Conservation (phyloP, 1,284 basidiomycete genomes). For the Trichosporon sp. region DNA sequence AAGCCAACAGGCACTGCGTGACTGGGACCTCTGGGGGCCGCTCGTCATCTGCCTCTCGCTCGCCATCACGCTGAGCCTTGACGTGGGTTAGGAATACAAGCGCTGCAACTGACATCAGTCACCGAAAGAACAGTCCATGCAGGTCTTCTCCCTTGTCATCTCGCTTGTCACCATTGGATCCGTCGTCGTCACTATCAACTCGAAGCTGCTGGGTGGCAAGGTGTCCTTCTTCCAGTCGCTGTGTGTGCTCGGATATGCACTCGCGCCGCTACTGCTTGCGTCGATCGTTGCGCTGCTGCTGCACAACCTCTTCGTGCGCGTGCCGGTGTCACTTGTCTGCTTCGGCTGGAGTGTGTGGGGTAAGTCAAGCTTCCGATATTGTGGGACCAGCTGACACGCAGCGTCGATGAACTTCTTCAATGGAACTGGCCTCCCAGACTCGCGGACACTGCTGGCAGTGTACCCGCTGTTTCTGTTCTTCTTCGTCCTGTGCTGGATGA, state of each 20-base stretch:
- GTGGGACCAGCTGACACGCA: constrained; percentile 48
- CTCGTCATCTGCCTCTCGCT: constrained; percentile 80
- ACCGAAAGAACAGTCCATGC: constrained; percentile 75
- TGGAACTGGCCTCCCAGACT: constrained; percentile 85
- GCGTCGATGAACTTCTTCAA: constrained; percentile 92
- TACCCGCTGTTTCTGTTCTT: constrained; percentile 75
- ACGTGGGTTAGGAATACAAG: constrained; percentile 62
- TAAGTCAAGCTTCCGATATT: constrained; percentile 53
- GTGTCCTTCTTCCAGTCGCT: constrained; percentile 97
- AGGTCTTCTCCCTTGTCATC: constrained; percentile 87
- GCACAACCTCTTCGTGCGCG: constrained; percentile 78
- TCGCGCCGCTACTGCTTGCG: constrained; percentile 85
- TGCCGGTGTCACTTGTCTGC: constrained; percentile 76
- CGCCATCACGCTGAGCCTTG: constrained; percentile 83
- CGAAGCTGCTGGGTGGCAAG: constrained; percentile 91
- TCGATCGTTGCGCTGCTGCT: constrained; percentile 85
- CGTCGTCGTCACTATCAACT: constrained; percentile 85
- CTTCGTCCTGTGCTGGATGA: constrained; percentile 82
- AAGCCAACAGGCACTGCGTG: constrained; percentile 76
- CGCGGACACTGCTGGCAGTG: constrained; percentile 83
- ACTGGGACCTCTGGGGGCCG: constrained; percentile 97
- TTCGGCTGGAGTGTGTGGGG: constrained; percentile 97
- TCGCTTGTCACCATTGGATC: constrained; percentile 87
- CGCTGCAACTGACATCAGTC: constrained; percentile 62
- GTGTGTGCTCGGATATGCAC: constrained; percentile 86